Conservation (phyloP, 1,284 basidiomycete genomes). For the Thelephora terrestris region DNA sequence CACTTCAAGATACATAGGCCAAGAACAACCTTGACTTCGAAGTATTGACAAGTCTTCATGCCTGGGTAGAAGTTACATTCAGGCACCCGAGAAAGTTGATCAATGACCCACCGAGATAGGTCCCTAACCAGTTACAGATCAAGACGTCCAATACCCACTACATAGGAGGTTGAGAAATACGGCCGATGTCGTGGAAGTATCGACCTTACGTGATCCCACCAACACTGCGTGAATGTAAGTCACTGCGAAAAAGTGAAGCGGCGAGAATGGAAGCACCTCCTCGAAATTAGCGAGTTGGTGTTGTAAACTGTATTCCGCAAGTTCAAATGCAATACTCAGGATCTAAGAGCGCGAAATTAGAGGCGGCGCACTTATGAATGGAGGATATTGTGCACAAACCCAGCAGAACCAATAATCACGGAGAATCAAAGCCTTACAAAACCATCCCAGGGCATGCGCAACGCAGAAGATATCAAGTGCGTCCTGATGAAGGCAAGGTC, state of each 20-base stretch:
- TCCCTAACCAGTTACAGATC: slow-evolving; percentile 79
- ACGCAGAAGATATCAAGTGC: slow-evolving; percentile 77
- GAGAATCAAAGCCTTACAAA: slow-evolving; percentile 77
- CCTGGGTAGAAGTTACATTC: slow-evolving; percentile 32
- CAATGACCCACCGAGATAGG: slow-evolving; percentile 52
- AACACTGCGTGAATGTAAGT: slow-evolving; percentile 42
- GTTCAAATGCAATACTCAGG: slow-evolving; percentile 73
- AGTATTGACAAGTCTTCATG: slow-evolving; percentile 77
- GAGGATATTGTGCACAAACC: slow-evolving; percentile 34
- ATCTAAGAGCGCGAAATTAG: slow-evolving; percentile 37
- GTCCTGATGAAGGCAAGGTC: slow-evolving; percentile 31
- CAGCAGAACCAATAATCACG: slow-evolving; percentile 87
- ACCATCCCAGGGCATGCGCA: slow-evolving; percentile 77
- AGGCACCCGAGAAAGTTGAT: slow-evolving; percentile 7
- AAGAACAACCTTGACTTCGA: slow-evolving; percentile 66
- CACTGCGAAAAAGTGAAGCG: slow-evolving; percentile 9
- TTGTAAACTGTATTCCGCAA: slow-evolving; percentile 76
- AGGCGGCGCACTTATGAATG: slow-evolving; percentile 5
- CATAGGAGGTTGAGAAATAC: slow-evolving; percentile 6
- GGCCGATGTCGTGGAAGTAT: slow-evolving; percentile 9
- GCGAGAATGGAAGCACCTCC: slow-evolving; percentile 41
- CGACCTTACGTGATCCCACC: slow-evolving; percentile 77
- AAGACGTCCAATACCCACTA: slow-evolving; percentile 81
- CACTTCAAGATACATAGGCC: neutral
- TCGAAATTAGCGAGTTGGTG: slow-evolving; percentile 78